phyloP scores from a whole-genome alignment of 768 basidiomycete species.

The Leccinum olivaceopallidum region DNA sequence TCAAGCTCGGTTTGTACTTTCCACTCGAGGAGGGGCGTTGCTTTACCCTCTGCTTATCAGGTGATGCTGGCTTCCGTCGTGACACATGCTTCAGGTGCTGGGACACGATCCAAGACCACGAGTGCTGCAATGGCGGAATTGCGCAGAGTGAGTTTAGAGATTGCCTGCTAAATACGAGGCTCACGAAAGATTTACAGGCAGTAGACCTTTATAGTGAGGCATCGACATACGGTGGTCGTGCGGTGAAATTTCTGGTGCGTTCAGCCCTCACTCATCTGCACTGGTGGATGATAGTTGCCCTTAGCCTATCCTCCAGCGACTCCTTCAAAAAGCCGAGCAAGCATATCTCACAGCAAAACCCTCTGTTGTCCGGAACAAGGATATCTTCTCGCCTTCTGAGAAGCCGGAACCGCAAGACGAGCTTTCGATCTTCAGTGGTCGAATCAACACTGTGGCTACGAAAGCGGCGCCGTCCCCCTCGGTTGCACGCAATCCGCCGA shows the following conservation, averaged over 20 bases:
- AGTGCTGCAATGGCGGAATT: conserved; percentile 69
- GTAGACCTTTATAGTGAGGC: conserved; percentile 66
- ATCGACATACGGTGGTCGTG: conserved; percentile 61
- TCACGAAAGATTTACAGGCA: conserved; percentile 34
- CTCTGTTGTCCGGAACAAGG: conserved; percentile 42
- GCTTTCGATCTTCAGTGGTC: conserved; percentile 74
- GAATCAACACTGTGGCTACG: conserved; percentile 62
- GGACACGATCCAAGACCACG: conserved; percentile 61
- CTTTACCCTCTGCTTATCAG: conserved; percentile 34
- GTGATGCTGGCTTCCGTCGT: conserved; percentile 80
- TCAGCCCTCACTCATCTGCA: not conserved
- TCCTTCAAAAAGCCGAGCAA: conserved; percentile 60
- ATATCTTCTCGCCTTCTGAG: conserved; percentile 58
- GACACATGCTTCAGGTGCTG: conserved; percentile 52
- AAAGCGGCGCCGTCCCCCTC: conserved; percentile 36
- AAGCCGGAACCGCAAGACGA: conserved; percentile 59
- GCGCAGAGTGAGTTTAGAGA: conserved; percentile 30
- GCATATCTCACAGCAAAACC: conserved; percentile 50
- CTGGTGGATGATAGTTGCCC: conserved; percentile 4
- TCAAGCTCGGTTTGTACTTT: conserved; percentile 53
- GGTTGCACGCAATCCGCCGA: not conserved
- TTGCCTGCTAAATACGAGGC: not conserved
- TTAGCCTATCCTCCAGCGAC: conserved; percentile 65
- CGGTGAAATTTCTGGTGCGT: conserved; percentile 68
- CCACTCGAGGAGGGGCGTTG: not conserved